Evolutionary conservation across 805 yeast genomes (phyloP).

Genomic region (Candida loeiensis): DNA sequence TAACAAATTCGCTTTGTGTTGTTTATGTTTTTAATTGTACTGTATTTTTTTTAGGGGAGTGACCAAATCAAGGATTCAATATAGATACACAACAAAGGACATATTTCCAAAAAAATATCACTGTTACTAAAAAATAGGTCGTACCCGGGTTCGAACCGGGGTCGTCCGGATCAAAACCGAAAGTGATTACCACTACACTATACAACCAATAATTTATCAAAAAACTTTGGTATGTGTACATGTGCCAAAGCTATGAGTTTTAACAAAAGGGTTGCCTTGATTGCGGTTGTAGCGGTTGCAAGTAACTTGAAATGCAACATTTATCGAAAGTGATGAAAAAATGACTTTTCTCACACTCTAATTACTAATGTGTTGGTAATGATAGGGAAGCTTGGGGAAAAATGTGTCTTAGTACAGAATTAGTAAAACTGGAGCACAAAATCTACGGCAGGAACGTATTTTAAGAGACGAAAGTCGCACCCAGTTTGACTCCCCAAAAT

Average conservation of each 20-base stretch:
- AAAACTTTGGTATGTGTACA: no score
- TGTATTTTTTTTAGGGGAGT: no score
- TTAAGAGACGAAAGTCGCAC: no score
- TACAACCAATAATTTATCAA: conserved; percentile 30
- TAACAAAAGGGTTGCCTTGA: no score
- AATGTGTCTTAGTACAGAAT: neutral
- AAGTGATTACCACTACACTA: conserved; percentile 81
- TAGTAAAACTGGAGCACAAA: neutral
- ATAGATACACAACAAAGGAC: no score
- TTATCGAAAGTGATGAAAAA: no score
- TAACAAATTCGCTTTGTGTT: neutral
- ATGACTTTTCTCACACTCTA: neutral
- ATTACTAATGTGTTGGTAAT: neutral
- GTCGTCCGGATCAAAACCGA: conserved; percentile 79
- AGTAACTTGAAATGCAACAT: no score
- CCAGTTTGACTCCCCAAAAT: no score
- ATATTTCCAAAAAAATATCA: neutral
- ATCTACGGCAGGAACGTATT: no score
- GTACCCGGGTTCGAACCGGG: conserved; percentile 86
- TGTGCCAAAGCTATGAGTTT: no score
- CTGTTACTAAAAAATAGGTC: conserved; percentile 46
- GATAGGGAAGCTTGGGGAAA: neutral
- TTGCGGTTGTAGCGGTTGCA: no score
- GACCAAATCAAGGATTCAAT: neutral
- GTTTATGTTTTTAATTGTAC: no score